Evolutionary conservation across 495 filamentous ascomycete genomes (phyloP).

Genomic region (Apodospora peruviana): DNA sequence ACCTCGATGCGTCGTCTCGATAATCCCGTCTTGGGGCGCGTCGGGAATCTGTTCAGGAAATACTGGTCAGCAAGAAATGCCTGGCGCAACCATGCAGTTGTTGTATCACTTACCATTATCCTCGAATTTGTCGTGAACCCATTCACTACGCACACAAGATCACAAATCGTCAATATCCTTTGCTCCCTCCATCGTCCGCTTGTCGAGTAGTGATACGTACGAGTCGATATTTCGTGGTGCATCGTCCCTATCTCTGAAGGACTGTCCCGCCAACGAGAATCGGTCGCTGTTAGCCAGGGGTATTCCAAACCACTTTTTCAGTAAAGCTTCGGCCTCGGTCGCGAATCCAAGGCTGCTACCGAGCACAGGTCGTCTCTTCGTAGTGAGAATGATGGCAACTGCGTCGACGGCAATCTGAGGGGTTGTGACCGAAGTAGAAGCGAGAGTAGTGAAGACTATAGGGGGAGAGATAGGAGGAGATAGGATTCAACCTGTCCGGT

Average conservation of each 20-base stretch:
- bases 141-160: slow-evolving; percentile 59
- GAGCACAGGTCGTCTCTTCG: slow-evolving; percentile 25
- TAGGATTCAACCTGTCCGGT: slow-evolving; percentile 30
- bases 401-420: slow-evolving; percentile 18
- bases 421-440: slow-evolving; percentile 16
- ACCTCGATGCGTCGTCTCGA: slow-evolving; percentile 49
- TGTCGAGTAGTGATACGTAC: slow-evolving; percentile 28
- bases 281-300: slow-evolving; percentile 28
- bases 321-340: slow-evolving; percentile 19
- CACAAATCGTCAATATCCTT: background rate
- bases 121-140: slow-evolving; percentile 86
- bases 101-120: slow-evolving; percentile 40
- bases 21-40: slow-evolving; percentile 32
- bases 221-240: slow-evolving; percentile 44
- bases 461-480: slow-evolving; percentile 22
- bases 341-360: slow-evolving; percentile 27
- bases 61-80: slow-evolving; percentile 17
- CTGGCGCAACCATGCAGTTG: slow-evolving; percentile 13
- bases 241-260: slow-evolving; percentile 48
- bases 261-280: slow-evolving; percentile 31
- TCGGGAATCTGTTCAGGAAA: slow-evolving; percentile 23
- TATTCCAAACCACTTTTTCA: slow-evolving; percentile 15
- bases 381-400: slow-evolving; percentile 18
- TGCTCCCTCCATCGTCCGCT: slow-evolving; percentile 1
- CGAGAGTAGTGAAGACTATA: slow-evolving; percentile 12